Percentiles rank a stretch among this genome's conserved stretches.
phyloP scores from a whole-genome alignment of 225 moss, liverwort and hornwort species.

The Marchantia paleacea region DNA sequence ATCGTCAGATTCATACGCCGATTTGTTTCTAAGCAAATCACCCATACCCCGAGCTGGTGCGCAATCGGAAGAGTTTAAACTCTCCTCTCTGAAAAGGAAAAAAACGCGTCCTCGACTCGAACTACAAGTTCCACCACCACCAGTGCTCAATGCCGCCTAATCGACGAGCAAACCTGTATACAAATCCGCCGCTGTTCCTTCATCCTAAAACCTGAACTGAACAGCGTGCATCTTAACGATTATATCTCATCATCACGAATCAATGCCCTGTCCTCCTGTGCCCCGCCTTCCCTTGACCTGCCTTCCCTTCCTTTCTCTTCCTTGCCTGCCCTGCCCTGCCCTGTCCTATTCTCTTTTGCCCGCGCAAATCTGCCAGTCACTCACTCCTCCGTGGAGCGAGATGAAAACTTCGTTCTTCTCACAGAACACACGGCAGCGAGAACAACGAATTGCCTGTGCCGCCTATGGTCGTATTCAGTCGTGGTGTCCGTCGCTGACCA shows the following conservation, averaged over 20 bases:
- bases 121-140: background rate
- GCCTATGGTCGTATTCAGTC: background rate
- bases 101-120: background rate
- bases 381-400: background rate
- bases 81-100: background rate
- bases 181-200: slow-evolving; percentile 3
- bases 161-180: background rate
- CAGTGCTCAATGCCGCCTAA: slow-evolving; percentile 9
- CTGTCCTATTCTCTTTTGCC: background rate
- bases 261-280: background rate
- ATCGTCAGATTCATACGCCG: slow-evolving; percentile 37
- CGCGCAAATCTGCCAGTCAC: slow-evolving; percentile 9
- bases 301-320: too few species aligned
- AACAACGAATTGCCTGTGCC: background rate
- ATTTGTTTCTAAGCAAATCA: slow-evolving; percentile 24
- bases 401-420: slow-evolving; percentile 1
- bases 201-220: slow-evolving; percentile 1
- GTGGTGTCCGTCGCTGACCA: slow-evolving; percentile 2
- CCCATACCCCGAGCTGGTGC: slow-evolving; percentile 31
- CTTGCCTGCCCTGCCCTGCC: background rate
- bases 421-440: background rate
- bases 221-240: too few species aligned
- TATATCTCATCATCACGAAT: background rate
- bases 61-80: slow-evolving; percentile 2
- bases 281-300: too few species aligned